Evolutionary conservation across 2,329 filamentous ascomycete species (phyloP), one percentile per base, ranked within the genome.

Genomic region (Aspergillus latus): DNA sequence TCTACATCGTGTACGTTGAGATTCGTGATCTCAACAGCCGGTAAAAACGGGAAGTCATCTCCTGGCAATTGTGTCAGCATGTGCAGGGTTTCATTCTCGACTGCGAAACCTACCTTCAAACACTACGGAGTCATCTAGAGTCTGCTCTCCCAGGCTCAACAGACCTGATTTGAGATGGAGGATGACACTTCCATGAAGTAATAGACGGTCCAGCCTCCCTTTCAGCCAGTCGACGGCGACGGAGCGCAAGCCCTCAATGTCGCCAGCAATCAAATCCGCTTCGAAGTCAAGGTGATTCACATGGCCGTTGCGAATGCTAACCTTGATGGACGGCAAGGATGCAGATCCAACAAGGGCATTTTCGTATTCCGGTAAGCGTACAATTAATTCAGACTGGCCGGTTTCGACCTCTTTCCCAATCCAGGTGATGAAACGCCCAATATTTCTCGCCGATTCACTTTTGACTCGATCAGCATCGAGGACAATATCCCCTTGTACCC

Each of bases 151-250:
- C 21, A 97, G 79, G 44, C 84, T 84, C 58, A 97, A 77, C 49
- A 96, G 74, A 26, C 94, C 93, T 46, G 92, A 89, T 71, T 86
- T 91, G 54, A 97, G 75, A 32, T 82, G 81, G 37, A 97, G 79
- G 39, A 87, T 78, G 28, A 90, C 87, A 66, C 87, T 88, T 43
- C 88, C 93, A 53, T 86, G 81, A 11, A 97, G 78, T 59, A 83
- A 84, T 56, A 99, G 76, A 55, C 82, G 80, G 9, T 85, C 82
- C 56, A 97, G 78, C 52, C 85, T 87, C 39, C 92, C 92, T 52
- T 89, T 86, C 58, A 99, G 77, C 87, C 91, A 97, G 72, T 96
- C 89, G 70, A 94, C 91, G 46, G 90, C 91, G 60, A 97, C 83
- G 57, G 82, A 83, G 58, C 90, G 87, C 64, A 97, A 85, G 5